Evolutionary conservation across 2,329 filamentous ascomycete genomes (phyloP).

Genomic region (Nectriaceae sp.): DNA sequence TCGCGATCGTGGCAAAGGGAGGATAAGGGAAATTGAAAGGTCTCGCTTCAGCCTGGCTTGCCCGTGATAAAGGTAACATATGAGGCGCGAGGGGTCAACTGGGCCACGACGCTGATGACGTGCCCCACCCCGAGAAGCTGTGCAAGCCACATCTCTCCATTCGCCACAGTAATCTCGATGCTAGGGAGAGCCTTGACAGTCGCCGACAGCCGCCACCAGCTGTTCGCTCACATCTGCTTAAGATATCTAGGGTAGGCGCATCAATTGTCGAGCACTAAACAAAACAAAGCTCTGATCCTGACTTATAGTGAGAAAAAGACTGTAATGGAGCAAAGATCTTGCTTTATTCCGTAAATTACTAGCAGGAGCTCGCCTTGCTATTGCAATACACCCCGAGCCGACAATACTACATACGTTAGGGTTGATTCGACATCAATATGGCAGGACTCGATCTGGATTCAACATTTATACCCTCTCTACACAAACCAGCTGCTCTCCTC

Average conservation of each 20-base stretch:
- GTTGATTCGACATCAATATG: too few species aligned
- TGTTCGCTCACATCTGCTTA: too few species aligned
- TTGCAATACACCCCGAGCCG: too few species aligned
- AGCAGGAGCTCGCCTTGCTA: too few species aligned
- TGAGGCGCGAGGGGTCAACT: constrained; percentile 33
- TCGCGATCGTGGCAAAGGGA: neutral
- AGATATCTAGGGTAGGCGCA: too few species aligned
- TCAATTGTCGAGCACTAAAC: too few species aligned
- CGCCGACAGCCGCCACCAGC: neutral
- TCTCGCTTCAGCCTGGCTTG: constrained; percentile 30
- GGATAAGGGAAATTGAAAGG: constrained; percentile 25
- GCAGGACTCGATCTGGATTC: constrained; percentile 58
- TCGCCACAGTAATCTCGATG: constrained; percentile 25
- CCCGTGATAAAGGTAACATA: constrained; percentile 26
- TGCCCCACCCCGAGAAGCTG: constrained; percentile 33
- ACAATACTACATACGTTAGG: too few species aligned
- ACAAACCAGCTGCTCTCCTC: constrained; percentile 81
- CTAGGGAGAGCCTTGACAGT: neutral
- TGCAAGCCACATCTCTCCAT: constrained; percentile 23
- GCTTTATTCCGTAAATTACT: too few species aligned
- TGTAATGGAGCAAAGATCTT: too few species aligned
- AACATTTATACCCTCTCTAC: constrained; percentile 74
- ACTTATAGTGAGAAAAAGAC: too few species aligned
- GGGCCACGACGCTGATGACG: constrained; percentile 40
- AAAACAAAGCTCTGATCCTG: too few species aligned